Conservation (phyloP, 2,329 filamentous ascomycete genomes). For the Elsinoe ampelina region DNA sequence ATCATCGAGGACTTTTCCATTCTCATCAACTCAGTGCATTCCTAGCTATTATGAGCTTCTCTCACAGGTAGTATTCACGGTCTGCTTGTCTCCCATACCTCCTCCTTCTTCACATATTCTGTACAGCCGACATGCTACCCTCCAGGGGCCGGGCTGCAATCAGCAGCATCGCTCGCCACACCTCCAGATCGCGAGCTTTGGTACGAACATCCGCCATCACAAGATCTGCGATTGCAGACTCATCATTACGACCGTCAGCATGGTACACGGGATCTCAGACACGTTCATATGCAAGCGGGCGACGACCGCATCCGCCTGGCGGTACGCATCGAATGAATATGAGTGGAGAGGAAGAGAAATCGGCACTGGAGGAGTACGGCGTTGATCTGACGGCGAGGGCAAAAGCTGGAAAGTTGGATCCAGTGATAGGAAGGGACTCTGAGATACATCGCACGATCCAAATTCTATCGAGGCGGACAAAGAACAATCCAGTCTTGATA, state of each 20-base stretch:
- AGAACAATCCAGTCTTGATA: conserved; percentile 94
- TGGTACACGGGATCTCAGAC: background rate
- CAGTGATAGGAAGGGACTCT: conserved; percentile 83
- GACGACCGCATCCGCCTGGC: conserved; percentile 71
- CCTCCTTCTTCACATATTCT: background rate
- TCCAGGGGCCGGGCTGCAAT: background rate
- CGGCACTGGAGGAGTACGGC: conserved; percentile 83
- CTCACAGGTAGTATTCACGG: background rate
- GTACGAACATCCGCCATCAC: background rate
- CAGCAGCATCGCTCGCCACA: background rate
- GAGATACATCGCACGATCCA: conserved; percentile 95
- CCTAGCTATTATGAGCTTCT: background rate
- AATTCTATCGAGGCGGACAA: conserved; percentile 81
- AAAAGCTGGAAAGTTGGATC: conserved; percentile 82
- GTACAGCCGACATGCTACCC: background rate
- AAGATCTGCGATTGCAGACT: background rate
- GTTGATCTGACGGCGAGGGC: conserved; percentile 81
- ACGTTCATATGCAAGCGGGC: conserved; percentile 31
- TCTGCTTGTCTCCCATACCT: background rate
- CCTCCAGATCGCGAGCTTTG: background rate
- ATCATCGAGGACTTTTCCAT: background rate
- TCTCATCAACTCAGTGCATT: background rate
- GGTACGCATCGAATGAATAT: conserved; percentile 93
- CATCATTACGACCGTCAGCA: background rate
- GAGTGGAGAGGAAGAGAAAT: conserved; percentile 64